Evolutionary conservation across 345 rosid genomes (phyloP).

Genomic region (Chamaenerion angustifolium): DNA sequence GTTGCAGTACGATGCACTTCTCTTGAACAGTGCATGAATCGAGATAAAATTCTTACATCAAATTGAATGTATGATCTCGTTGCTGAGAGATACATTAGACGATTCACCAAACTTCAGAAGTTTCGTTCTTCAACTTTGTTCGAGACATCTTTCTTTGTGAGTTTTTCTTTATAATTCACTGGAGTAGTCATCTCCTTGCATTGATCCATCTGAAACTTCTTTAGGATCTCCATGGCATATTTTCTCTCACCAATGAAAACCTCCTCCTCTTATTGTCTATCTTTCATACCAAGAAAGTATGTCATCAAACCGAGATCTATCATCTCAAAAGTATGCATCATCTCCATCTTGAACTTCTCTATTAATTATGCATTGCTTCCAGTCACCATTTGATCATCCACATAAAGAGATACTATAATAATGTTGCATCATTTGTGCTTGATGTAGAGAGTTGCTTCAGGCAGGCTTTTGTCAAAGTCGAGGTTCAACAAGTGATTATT

Average conservation of each 20-base stretch:
- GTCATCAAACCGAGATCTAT: neutral
- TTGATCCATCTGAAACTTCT: neutral
- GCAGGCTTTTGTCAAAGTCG: neutral
- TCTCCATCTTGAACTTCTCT: neutral
- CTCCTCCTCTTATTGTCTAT: neutral
- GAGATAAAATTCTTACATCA: neutral
- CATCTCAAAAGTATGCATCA: neutral
- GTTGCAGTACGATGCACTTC: neutral
- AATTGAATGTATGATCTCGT: slow-evolving; percentile 1
- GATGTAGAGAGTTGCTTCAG: slow-evolving; percentile 3
- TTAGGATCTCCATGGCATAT: neutral
- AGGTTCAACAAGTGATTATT: neutral
- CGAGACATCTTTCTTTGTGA: neutral
- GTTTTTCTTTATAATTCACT: neutral
- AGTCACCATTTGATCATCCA: neutral
- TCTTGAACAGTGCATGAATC: neutral
- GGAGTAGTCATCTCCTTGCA: neutral
- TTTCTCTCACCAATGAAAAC: slow-evolving; percentile 1
- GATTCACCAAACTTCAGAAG: neutral
- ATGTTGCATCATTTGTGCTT: neutral
- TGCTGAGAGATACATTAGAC: slow-evolving; percentile 3
- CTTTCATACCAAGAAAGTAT: slow-evolving; percentile 4
- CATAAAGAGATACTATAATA: slow-evolving; percentile 2
- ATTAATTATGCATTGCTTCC: neutral
- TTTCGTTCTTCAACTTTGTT: neutral